Evolutionary conservation across 176 grass and related monocot species (phyloP).

Genomic region (Cymbopogon citratus): DNA sequence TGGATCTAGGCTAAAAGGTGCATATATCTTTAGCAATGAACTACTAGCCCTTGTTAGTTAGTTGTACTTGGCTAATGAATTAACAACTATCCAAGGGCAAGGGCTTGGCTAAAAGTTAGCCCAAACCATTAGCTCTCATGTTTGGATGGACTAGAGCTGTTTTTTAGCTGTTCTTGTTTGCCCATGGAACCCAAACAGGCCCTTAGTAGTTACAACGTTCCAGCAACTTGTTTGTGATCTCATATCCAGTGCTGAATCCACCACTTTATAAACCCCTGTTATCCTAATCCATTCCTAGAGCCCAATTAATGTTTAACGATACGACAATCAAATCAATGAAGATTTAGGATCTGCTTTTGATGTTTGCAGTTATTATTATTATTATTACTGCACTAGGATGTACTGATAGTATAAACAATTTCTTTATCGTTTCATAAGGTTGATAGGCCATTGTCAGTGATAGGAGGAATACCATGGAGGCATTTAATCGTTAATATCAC

Average conservation of each 20-base stretch:
- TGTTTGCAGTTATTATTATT: no score
- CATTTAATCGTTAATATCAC: background rate
- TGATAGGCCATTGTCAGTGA: background rate
- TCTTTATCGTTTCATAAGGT: background rate
- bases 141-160: background rate
- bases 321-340: background rate
- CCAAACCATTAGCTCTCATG: background rate
- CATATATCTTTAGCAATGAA: background rate
- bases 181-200: background rate
- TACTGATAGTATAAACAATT: background rate
- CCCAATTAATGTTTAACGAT: background rate
- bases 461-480: background rate
- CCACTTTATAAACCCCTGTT: background rate
- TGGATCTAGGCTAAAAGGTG: background rate
- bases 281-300: background rate
- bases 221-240: background rate
- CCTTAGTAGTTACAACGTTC: background rate
- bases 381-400: background rate
- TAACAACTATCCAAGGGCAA: background rate
- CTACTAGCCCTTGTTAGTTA: background rate
- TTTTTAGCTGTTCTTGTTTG: background rate
- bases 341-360: no score
- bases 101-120: background rate
- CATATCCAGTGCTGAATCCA: background rate
- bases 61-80: background rate